Evolutionary conservation across 2,329 filamentous ascomycete genomes (phyloP).

Genomic region (Penicillium frequentans): DNA sequence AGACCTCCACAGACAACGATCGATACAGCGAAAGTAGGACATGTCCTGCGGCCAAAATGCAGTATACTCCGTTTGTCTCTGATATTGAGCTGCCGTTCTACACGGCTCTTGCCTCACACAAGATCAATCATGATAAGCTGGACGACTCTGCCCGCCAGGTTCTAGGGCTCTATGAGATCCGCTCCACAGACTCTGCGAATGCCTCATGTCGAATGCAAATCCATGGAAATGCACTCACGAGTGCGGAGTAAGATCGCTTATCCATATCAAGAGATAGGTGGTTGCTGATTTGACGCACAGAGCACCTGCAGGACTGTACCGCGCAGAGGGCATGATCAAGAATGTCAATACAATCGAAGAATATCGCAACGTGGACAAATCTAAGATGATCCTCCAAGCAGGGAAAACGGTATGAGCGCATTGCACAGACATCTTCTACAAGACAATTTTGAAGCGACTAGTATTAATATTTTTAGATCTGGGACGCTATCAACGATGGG

Average conservation of each 20-base stretch:
- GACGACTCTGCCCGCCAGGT: conserved; percentile 88
- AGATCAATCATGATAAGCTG: conserved; percentile 96
- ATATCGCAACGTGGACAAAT: conserved; percentile 81
- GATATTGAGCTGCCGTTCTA: conserved; percentile 97
- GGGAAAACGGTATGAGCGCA: conserved; percentile 66
- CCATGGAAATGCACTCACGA: conserved; percentile 80
- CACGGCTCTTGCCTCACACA: conserved; percentile 83
- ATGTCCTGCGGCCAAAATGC: conserved; percentile 44
- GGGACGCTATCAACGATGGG: conserved; percentile 95
- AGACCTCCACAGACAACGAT: not conserved
- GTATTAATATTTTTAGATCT: conserved; percentile 63
- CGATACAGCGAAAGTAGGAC: not conserved
- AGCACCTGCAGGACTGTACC: conserved; percentile 68
- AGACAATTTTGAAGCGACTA: not conserved
- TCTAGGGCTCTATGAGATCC: conserved; percentile 85
- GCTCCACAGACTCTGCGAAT: conserved; percentile 67
- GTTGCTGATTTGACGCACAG: conserved; percentile 43
- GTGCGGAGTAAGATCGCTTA: conserved; percentile 66
- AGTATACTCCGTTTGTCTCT: conserved; percentile 87
- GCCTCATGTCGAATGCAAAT: conserved; percentile 88
- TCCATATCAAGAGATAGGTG: not conserved
- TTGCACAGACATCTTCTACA: not conserved
- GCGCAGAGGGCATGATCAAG: conserved; percentile 89
- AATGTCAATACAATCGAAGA: conserved; percentile 97
- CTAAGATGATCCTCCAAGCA: conserved; percentile 72